A percentile compares a stretch with the other conserved stretches of the same genome.
These are phyloP conservation scores for Hanseniaspora sp. DNA, from an alignment of 1,139 yeast species.

Conservation along the genomic window DNA sequence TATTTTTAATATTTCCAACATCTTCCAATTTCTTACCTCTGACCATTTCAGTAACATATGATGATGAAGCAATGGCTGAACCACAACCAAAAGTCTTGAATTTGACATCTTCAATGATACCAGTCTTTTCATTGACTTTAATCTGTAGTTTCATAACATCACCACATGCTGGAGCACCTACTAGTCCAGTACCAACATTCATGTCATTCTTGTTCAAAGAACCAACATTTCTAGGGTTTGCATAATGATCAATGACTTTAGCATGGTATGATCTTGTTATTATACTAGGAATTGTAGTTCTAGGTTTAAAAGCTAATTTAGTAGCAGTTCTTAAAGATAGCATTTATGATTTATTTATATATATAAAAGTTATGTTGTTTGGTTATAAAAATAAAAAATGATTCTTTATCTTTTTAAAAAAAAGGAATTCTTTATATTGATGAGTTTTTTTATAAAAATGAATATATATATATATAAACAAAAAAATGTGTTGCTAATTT, in stretches of 20 bases:
- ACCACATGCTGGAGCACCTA: constrained; percentile 98
- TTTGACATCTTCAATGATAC: constrained; percentile 85
- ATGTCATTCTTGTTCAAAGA: constrained; percentile 64
- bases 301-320: neutral
- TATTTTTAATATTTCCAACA: constrained; percentile 81
- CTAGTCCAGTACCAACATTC: constrained; percentile 94
- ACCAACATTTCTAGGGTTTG: constrained; percentile 95
- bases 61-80: constrained; percentile 90
- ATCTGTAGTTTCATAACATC: constrained; percentile 97
- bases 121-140: constrained; percentile 80
- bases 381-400: neutral
- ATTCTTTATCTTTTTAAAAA: no score
- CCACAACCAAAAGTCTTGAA: constrained; percentile 99
- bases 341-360: neutral
- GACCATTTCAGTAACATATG: constrained; percentile 88
- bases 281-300: neutral
- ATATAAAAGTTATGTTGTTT: neutral
- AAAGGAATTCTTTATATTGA: no score
- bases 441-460: no score
- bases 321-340: constrained; percentile 7
- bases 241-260: constrained; percentile 81
- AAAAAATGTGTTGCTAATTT: no score
- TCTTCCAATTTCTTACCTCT: constrained; percentile 92
- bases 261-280: constrained; percentile 47
- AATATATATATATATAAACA: neutral